Conservation (phyloP, 495 filamentous ascomycete species). For the Friedmanniomyces simplex region DNA sequence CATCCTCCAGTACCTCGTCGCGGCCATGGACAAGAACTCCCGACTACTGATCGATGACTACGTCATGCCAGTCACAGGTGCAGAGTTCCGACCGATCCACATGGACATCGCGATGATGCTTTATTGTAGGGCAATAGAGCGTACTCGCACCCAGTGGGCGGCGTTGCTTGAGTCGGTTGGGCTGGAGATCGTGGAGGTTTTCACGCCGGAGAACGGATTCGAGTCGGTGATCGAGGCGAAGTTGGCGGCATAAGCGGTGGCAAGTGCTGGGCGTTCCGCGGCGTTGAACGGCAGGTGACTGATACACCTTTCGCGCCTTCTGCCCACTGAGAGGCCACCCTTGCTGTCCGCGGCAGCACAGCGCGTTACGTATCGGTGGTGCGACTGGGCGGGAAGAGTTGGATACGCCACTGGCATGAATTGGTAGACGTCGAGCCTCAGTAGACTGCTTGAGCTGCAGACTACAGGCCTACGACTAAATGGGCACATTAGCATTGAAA, state of each 20-base stretch:
- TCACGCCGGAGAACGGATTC: neutral
- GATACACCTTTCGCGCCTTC: neutral
- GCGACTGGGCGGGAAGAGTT: too few relatives aligned
- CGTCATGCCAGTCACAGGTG: neutral
- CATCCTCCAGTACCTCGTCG: constrained; percentile 5
- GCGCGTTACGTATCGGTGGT: neutral
- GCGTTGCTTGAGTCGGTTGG: constrained; percentile 2
- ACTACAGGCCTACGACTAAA: too few relatives aligned
- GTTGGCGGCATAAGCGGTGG: neutral
- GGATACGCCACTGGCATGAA: too few relatives aligned
- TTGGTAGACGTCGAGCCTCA: too few relatives aligned
- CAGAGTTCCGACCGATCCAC: neutral
- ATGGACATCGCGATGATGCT: constrained; percentile 10
- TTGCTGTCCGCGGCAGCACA: too few relatives aligned
- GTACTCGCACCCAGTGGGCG: constrained; percentile 11
- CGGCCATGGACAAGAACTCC: constrained; percentile 8
- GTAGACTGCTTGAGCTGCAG: too few relatives aligned
- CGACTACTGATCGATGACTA: constrained; percentile 17
- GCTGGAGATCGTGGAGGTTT: constrained; percentile 10
- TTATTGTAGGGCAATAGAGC: constrained; percentile 4
- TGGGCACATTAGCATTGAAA: too few relatives aligned
- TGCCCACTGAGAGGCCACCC: neutral
- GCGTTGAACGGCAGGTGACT: neutral
- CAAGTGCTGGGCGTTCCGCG: too few relatives aligned
- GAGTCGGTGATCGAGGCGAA: constrained; percentile 13